Evolutionary conservation across 768 basidiomycete species (phyloP), one percentile per base, ranked within the genome.

Genomic region (Phylloporus rhodoxanthus): DNA sequence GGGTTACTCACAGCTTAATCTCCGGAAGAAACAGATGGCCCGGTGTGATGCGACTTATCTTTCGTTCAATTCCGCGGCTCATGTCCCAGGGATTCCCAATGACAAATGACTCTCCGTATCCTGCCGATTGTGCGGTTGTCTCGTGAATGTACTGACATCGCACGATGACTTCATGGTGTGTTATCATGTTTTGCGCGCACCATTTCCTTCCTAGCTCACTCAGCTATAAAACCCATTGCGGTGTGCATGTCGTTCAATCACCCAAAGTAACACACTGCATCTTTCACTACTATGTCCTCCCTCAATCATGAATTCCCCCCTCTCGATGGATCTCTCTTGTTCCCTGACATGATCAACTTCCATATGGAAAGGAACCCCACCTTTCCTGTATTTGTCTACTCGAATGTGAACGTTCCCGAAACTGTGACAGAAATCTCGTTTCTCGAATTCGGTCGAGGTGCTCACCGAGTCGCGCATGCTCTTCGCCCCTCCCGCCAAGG

Each of bases 301-400:
- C 8, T 15, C 29, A 32, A 25, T 19, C 47, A n/a, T 8, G 8
- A 34, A 14, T 47, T 45, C 25, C 43, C 60, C 20, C 56, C 65
- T n/a, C 49, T 60, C 14, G 56, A 66, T 14, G 34, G 30, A 14
- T 57, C 64, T 3, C 15, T 55, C 1, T 25, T 58, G 13, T 47
- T 64, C 14, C 43, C 51, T 4, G 66, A 67, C 40, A 17, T 63
- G 43, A 43, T 64, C 1, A 51, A 59, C 39, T 63, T 67, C 29
- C 50, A 60, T 32, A 48, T 61, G n/a, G 37, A 54, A 25, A 37
- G 42, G 3, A 67, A 65, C 29, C 21, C 53, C 0, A 42, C 37
- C 4, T 32, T 47, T 11, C 44, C 63, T 5, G 25, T 52, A 7
- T 60, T 50, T 9, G 47, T 56, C n/a, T 67, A 55, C 14, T 15